Percentiles rank a stretch among this genome's conserved stretches.
phyloP scores from a whole-genome alignment of 73 alveolate genomes.

The Blepharisma japonicum region DNA sequence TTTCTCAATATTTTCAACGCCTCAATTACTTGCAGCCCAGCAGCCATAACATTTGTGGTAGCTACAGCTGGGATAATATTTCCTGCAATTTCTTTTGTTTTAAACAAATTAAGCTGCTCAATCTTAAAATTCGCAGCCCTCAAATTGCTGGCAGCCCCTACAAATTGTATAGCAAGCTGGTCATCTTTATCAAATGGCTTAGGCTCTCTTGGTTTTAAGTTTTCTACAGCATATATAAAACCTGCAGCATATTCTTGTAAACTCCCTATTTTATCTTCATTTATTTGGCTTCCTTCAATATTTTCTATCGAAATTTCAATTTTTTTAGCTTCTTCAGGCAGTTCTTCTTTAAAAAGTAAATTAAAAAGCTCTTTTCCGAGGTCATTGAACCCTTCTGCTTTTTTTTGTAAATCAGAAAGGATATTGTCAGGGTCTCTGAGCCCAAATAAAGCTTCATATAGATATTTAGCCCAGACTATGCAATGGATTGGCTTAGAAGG shows the following conservation, averaged over 20 bases:
- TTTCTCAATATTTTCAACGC: conserved; percentile 56
- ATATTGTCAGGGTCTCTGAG: conserved; percentile 46
- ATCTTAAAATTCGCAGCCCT: conserved; percentile 70
- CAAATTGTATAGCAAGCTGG: conserved; percentile 70
- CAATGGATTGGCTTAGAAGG: conserved; percentile 96
- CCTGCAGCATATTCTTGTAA: too few species aligned
- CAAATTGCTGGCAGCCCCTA: conserved; percentile 76
- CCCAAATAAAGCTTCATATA: conserved; percentile 83
- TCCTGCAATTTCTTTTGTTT: conserved; percentile 94
- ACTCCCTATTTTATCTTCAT: background rate
- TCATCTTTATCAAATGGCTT: conserved; percentile 85
- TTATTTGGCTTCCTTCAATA: background rate
- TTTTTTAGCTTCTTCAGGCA: background rate
- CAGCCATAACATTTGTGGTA: conserved; percentile 90
- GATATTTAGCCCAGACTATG: conserved; percentile 94
- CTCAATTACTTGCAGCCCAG: conserved; percentile 82
- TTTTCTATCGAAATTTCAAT: background rate
- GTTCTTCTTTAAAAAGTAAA: background rate
- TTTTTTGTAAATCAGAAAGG: conserved; percentile 45
- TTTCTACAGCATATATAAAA: too few species aligned
- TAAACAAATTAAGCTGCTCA: conserved; percentile 53
- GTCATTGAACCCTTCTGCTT: background rate
- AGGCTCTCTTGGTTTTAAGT: background rate
- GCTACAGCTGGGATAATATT: conserved; percentile 98
- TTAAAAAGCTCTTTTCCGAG: background rate